Percentiles rank a stretch among this genome's conserved stretches.
phyloP scores from a whole-genome alignment of 2,329 filamentous ascomycete species.

The Alternaria arborescens region DNA sequence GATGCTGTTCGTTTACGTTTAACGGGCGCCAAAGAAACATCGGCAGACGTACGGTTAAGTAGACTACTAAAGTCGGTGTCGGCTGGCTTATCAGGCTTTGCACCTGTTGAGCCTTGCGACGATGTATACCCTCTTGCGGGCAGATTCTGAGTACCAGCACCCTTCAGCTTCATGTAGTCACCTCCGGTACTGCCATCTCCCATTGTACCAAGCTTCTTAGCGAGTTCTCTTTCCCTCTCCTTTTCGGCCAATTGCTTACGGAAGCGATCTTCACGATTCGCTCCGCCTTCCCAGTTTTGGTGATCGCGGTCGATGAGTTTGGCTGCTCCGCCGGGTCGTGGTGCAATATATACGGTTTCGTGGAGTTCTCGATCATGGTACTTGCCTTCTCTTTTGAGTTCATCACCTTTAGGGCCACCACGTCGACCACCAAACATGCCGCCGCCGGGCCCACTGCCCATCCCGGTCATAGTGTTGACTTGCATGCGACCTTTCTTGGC shows the following conservation, averaged over 20 bases:
- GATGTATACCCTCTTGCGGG: conserved; percentile 28
- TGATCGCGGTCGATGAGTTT: conserved; percentile 70
- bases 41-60: conserved; percentile 54
- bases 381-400: conserved; percentile 46
- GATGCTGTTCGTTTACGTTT: conserved; percentile 54
- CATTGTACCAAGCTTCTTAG: conserved; percentile 70
- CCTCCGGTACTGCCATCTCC: conserved; percentile 70
- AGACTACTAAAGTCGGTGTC: conserved; percentile 52
- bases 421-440: conserved; percentile 44
- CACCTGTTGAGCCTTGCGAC: conserved; percentile 24
- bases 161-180: conserved; percentile 70
- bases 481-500: conserved; percentile 75
- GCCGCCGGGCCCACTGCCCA: conserved; percentile 45
- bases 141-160: conserved; percentile 27
- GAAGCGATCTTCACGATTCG: conserved; percentile 71
- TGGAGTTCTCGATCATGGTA: conserved; percentile 68
- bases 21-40: conserved; percentile 54
- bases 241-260: conserved; percentile 70
- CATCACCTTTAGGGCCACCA: conserved; percentile 35
- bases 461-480: conserved; percentile 73
- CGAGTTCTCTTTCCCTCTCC: conserved; percentile 77
- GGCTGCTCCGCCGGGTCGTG: conserved; percentile 61
- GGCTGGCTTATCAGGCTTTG: conserved; percentile 27
- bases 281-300: conserved; percentile 55
- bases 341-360: conserved; percentile 56